A percentile compares a stretch with the other conserved stretches of the same genome.
phyloP scores from a whole-genome alignment of 2,329 filamentous ascomycete genomes.

The Penicillium paneum region DNA sequence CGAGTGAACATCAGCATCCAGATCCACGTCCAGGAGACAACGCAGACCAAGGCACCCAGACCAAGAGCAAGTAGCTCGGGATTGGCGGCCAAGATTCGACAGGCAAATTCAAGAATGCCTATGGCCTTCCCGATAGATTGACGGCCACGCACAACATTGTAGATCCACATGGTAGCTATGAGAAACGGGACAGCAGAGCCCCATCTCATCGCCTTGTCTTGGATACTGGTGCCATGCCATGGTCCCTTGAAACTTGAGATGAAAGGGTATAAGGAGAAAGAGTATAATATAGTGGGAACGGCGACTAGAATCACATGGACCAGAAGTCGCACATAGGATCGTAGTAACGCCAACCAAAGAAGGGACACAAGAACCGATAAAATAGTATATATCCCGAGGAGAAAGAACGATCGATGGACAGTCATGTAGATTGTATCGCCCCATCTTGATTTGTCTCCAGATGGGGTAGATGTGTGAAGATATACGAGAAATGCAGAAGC shows the following conservation, averaged over 20 bases:
- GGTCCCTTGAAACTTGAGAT: constrained; percentile 81
- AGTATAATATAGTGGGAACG: constrained; percentile 80
- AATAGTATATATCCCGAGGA: constrained; percentile 85
- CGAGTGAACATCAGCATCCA: constrained; percentile 97
- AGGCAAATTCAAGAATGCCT: constrained; percentile 87
- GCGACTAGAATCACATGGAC: constrained; percentile 77
- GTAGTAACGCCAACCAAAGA: constrained; percentile 82
- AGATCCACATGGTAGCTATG: constrained; percentile 74
- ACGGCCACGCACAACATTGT: constrained; percentile 75
- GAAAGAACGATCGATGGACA: constrained; percentile 78
- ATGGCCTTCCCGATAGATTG: constrained; percentile 78
- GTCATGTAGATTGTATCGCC: constrained; percentile 95
- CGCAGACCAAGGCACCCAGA: constrained; percentile 68
- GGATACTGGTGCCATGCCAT: constrained; percentile 71
- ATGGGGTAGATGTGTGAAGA: constrained; percentile 75
- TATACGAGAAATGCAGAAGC: constrained; percentile 87
- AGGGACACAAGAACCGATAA: constrained; percentile 86
- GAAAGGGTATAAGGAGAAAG: constrained; percentile 88
- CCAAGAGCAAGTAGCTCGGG: constrained; percentile 80
- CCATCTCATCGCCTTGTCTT: constrained; percentile 88
- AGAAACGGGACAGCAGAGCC: constrained; percentile 72
- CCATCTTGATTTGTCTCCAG: constrained; percentile 62
- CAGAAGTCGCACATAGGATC: constrained; percentile 82
- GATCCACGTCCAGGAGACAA: constrained; percentile 88
- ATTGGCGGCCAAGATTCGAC: constrained; percentile 80